These are phyloP conservation scores for Yarrowia divulgata DNA, from an alignment of 805 yeast genomes.

Conservation along the genomic window DNA sequence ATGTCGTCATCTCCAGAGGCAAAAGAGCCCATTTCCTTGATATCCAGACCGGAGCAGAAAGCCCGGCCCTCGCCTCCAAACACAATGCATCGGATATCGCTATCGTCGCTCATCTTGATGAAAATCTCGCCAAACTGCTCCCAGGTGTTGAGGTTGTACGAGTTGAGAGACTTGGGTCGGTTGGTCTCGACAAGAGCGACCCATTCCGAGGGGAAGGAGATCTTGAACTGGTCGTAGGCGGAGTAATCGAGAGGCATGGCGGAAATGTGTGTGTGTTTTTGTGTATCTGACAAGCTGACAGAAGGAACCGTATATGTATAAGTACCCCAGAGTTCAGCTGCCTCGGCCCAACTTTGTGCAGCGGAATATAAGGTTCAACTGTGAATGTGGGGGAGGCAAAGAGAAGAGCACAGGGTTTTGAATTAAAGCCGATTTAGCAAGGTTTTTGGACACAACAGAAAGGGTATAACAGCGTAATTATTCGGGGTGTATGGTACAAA, in stretches of 20 bases:
- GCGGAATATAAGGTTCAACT: background rate
- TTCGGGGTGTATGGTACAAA: too few species aligned
- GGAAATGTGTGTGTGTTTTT: background rate
- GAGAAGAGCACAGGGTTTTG: background rate
- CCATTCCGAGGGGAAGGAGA: slow-evolving; percentile 55
- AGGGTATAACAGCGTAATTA: background rate
- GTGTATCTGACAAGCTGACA: background rate
- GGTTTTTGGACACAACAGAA: slow-evolving; percentile 3
- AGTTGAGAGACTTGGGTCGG: slow-evolving; percentile 66
- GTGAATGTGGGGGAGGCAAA: slow-evolving; percentile 25
- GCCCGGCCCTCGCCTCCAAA: slow-evolving; percentile 64
- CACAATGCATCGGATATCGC: slow-evolving; percentile 61
- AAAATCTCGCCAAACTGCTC: slow-evolving; percentile 61
- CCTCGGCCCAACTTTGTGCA: slow-evolving; percentile 32
- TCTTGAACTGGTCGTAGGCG: slow-evolving; percentile 45
- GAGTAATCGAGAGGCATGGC: slow-evolving; percentile 41
- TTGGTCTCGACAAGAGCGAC: slow-evolving; percentile 67
- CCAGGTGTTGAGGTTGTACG: slow-evolving; percentile 65
- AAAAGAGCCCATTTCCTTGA: slow-evolving; percentile 49
- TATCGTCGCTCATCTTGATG: slow-evolving; percentile 54
- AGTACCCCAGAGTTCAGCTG: slow-evolving; percentile 29
- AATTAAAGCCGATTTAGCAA: slow-evolving; percentile 21
- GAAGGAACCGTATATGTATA: background rate
- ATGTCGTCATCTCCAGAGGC: slow-evolving; percentile 42
- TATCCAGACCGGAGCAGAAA: slow-evolving; percentile 72